Percentiles rank a stretch among this genome's conserved stretches.
phyloP scores from a whole-genome alignment of 768 basidiomycete genomes.

The Auricularia sp. region DNA sequence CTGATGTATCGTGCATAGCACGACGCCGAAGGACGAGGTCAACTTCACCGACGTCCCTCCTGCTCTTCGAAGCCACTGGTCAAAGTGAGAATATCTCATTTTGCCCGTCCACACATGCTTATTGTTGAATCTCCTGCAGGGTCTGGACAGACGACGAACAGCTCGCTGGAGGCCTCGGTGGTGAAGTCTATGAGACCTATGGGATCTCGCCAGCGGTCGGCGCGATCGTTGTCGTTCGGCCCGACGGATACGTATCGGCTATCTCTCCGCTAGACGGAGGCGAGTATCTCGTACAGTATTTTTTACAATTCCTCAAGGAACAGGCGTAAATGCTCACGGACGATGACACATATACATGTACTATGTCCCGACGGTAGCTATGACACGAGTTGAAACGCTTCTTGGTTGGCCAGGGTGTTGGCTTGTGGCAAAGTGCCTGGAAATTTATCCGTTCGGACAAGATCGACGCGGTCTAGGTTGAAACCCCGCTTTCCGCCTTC shows the following conservation, averaged over 20 bases:
- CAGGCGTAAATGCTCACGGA: too few relatives aligned
- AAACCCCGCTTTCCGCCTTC: neutral
- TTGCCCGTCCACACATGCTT: too few relatives aligned
- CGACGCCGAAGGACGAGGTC: slow-evolving; percentile 25
- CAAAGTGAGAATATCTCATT: slow-evolving; percentile 29
- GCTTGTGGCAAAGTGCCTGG: too few relatives aligned
- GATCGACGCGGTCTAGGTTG: neutral
- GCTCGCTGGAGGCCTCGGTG: slow-evolving; percentile 33
- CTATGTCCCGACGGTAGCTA: too few relatives aligned
- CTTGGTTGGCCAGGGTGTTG: too few relatives aligned
- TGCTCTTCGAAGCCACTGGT: slow-evolving; percentile 45
- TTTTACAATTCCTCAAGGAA: neutral
- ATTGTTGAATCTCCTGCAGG: slow-evolving; percentile 14
- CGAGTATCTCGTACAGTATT: slow-evolving; percentile 21
- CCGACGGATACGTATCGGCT: slow-evolving; percentile 56
- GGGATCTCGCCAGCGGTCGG: slow-evolving; percentile 36
- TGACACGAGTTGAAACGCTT: too few relatives aligned
- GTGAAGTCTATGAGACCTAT: slow-evolving; percentile 45
- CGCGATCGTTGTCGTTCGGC: slow-evolving; percentile 45
- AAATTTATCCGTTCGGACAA: too few relatives aligned
- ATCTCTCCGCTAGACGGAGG: slow-evolving; percentile 36
- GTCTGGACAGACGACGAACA: slow-evolving; percentile 40
- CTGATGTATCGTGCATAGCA: neutral
- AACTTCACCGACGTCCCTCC: slow-evolving; percentile 37
- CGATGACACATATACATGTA: too few relatives aligned